Evolutionary conservation across 1,139 yeast genomes (phyloP), one percentile per base, ranked within the genome.

Genomic region (Saccharomyces uvarum): DNA sequence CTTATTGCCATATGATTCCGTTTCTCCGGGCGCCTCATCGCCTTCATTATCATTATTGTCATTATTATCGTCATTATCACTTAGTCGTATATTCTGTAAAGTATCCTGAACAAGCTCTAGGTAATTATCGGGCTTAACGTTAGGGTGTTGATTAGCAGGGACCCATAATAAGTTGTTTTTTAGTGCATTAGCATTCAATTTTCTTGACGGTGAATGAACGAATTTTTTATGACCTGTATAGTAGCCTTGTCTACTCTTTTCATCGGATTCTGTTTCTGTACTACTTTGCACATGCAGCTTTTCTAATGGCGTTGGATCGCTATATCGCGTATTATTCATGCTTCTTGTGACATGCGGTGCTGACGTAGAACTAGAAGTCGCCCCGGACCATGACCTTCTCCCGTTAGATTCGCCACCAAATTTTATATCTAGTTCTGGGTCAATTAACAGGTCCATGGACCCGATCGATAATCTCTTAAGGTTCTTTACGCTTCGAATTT

Each of bases 111-210:
- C 88, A 71, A 88, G 90, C 57, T 82, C 78, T 63, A 84, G 80
- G 78, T 89, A 90, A 63, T 86, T 88, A 63, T 88, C 95, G 0
- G 97, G 97, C 26, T 95, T 91, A 19, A 90, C 80, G 64, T 87
- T 91, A 1, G 97, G 97, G 66, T 90, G 97, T 48, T 88, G 78
- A 57, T 83, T 83, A 1, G 97, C 97, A 0, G 97, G 97, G 1
- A 90, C 97, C 97, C 97, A 90, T 52, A 88, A 73, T 14, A 83
- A 68, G 53, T 74, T 73, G 27, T 73, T 60, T 7, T 61, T 58
- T 13, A 61, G 27, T 27, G 56, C 54, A 47, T 47, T 13, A 54
- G 50, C 19, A 51, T 50, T 47, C 14, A 33, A 11, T 21, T 42
- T 47, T 13, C 32, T 28, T 13, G 44, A 14, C 38, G 33, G 14